phyloP scores from a whole-genome alignment of 345 rosid genomes.

The Streptanthus diversifolius region DNA sequence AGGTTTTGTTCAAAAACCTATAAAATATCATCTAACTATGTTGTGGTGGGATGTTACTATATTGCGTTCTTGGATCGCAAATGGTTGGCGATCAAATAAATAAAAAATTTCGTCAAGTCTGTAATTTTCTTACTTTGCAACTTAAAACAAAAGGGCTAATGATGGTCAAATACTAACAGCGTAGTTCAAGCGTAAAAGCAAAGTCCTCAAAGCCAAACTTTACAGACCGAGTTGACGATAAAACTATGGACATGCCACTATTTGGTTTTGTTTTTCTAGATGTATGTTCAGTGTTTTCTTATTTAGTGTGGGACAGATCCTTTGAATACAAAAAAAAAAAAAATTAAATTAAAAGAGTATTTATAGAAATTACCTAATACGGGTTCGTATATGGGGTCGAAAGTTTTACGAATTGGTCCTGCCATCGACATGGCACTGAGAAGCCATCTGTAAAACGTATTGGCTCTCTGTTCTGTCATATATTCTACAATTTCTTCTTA shows the following conservation, averaged over 20 bases:
- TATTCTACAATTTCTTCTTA: background rate
- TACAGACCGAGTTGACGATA: background rate
- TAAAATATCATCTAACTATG: background rate
- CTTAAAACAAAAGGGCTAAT: background rate
- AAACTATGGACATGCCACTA: background rate
- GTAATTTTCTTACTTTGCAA: background rate
- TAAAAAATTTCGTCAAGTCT: background rate
- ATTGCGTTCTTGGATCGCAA: background rate
- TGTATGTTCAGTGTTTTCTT: too few species aligned
- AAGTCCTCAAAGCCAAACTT: background rate
- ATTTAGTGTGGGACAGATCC: background rate
- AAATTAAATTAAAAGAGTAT: background rate
- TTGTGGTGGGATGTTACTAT: too few species aligned
- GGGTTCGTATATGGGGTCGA: background rate
- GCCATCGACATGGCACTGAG: background rate
- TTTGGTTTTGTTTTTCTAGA: background rate
- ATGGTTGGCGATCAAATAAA: background rate
- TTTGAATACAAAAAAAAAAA: background rate
- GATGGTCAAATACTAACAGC: background rate
- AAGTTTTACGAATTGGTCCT: background rate
- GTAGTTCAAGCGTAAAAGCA: background rate
- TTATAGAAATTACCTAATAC: background rate
- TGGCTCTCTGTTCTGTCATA: background rate
- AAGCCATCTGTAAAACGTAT: background rate
- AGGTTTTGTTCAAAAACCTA: background rate